Evolutionary conservation across 208 protist species (phyloP).

Genomic region (Leishmania major): DNA sequence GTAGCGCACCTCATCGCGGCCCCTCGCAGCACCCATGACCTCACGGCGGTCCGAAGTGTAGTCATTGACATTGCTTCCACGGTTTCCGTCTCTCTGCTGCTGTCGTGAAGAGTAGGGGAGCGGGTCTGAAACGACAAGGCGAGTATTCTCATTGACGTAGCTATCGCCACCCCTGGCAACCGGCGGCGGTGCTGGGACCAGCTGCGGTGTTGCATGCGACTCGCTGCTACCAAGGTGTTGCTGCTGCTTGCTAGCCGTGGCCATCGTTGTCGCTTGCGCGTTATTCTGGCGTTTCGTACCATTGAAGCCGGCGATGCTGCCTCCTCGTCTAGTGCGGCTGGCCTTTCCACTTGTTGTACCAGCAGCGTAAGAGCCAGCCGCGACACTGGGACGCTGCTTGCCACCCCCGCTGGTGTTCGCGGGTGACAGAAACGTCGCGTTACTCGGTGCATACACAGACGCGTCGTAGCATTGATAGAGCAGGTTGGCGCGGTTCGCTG

Average conservation of each 20-base stretch:
- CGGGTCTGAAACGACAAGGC: constrained; percentile 11
- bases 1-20: background rate
- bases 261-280: background rate
- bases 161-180: constrained; percentile 8
- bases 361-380: background rate
- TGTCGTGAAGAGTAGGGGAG: constrained; percentile 6
- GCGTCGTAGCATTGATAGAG: constrained; percentile 15
- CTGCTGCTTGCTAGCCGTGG: background rate
- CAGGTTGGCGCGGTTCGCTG: background rate
- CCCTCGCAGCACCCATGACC: background rate
- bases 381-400: constrained; percentile 5
- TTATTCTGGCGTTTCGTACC: background rate
- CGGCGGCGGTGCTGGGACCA: background rate
- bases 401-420: background rate
- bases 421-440: background rate
- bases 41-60: background rate
- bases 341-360: background rate
- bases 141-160: constrained; percentile 20
- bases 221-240: background rate
- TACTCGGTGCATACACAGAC: background rate
- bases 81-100: background rate
- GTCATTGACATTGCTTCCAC: background rate
- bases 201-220: background rate
- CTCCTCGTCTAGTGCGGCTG: background rate
- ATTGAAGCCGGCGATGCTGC: background rate